Percentiles rank a stretch among this genome's conserved stretches.
These are phyloP conservation scores for Picea sitchensis DNA, from an alignment of 75 land plant species.

Conservation along the genomic window DNA sequence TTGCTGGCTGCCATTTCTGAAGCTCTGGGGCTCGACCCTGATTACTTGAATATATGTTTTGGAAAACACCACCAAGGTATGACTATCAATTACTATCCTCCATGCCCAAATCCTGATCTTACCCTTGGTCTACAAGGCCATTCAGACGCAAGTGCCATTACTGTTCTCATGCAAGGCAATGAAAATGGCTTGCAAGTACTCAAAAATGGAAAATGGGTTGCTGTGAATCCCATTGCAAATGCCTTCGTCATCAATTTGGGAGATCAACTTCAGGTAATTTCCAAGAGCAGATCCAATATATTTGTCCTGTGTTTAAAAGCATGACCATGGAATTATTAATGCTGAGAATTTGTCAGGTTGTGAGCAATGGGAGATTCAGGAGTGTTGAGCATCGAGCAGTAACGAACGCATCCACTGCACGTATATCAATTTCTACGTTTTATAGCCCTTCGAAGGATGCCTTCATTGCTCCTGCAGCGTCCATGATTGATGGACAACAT, in stretches of 20 bases:
- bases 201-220: conserved; percentile 17
- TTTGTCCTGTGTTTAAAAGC: too few relatives aligned
- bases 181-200: conserved; percentile 21
- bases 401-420: too few relatives aligned
- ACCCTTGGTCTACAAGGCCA: conserved; percentile 21
- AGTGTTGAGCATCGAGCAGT: too few relatives aligned
- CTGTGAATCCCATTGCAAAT: conserved; percentile 15
- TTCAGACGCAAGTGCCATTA: conserved; percentile 16
- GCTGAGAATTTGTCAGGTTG: too few relatives aligned
- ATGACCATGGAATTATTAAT: too few relatives aligned
- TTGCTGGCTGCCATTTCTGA: conserved; percentile 51
- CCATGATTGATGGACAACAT: too few relatives aligned
- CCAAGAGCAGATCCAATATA: too few relatives aligned
- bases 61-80: conserved; percentile 16
- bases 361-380: too few relatives aligned
- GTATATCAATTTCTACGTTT: too few relatives aligned
- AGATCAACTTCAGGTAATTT: conserved; percentile 21
- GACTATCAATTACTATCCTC: conserved; percentile 26
- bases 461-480: too few relatives aligned
- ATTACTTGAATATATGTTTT: conserved; percentile 22
- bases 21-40: conserved; percentile 29
- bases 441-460: too few relatives aligned
- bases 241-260: conserved; percentile 25
- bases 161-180: conserved; percentile 32
- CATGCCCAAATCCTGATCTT: conserved; percentile 29